phyloP scores from a whole-genome alignment of 2,329 filamentous ascomycete genomes.

The Sporothrix pseudoabietina region DNA sequence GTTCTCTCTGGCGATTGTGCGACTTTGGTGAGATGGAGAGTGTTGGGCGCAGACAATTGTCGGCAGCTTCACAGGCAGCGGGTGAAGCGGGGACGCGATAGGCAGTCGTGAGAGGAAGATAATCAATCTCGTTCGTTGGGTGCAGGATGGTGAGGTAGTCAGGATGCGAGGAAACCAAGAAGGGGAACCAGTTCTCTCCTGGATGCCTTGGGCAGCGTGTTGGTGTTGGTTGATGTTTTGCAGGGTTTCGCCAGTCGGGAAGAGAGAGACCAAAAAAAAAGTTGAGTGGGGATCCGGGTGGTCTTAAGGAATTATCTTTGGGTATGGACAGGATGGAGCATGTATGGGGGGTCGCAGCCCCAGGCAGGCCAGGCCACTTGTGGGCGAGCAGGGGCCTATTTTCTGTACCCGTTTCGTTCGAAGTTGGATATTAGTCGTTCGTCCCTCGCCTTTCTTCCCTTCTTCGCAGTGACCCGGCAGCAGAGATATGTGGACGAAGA shows the following conservation, averaged over 20 bases:
- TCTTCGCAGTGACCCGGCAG: not conserved
- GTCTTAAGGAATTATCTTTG: constrained; percentile 28
- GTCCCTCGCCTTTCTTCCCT: not conserved
- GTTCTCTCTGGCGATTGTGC: not conserved
- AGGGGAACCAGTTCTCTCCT: constrained; percentile 12
- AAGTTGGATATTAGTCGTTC: constrained; percentile 9
- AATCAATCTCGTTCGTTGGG: not conserved
- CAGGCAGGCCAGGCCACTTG: constrained; percentile 11
- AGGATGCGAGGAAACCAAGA: not conserved
- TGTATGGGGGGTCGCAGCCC: not conserved
- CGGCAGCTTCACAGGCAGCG: constrained; percentile 25
- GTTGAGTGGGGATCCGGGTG: constrained; percentile 28
- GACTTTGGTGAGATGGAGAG: constrained; percentile 19
- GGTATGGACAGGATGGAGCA: not conserved
- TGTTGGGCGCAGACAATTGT: constrained; percentile 25
- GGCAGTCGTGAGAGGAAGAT: constrained; percentile 17
- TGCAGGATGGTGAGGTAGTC: not conserved
- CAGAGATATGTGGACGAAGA: constrained; percentile 25
- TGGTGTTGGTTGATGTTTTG: constrained; percentile 15
- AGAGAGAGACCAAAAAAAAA: constrained; percentile 24
- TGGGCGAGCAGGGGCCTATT: constrained; percentile 4
- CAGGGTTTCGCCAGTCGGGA: constrained; percentile 23
- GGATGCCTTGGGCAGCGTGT: constrained; percentile 27
- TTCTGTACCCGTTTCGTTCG: constrained; percentile 10
- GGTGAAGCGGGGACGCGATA: not conserved